A percentile compares a stretch with the other conserved stretches of the same genome.
phyloP scores from a whole-genome alignment of 768 basidiomycete species.

The Rossbeevera mucosa region DNA sequence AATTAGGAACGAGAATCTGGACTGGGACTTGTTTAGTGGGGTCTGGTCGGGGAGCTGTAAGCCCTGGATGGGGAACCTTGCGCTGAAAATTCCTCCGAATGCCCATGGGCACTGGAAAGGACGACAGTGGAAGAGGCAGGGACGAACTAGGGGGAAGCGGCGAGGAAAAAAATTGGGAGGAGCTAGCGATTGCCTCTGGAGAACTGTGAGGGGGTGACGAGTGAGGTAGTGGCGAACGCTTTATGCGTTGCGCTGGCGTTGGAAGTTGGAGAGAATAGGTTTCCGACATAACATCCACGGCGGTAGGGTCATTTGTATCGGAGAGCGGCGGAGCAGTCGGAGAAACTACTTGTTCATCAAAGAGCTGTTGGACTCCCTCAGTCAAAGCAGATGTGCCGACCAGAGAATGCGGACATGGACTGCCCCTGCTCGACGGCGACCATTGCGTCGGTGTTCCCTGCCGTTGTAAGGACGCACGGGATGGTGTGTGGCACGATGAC shows the following conservation, averaged over 20 bases:
- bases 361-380: background rate
- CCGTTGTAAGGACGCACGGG: constrained; percentile 2
- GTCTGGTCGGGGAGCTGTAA: constrained; percentile 31
- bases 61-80: constrained; percentile 43
- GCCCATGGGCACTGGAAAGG: constrained; percentile 1
- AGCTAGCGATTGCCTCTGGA: background rate
- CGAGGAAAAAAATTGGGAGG: constrained; percentile 10
- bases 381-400: background rate
- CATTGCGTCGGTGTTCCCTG: constrained; percentile 32
- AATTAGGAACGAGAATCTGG: constrained; percentile 51
- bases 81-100: constrained; percentile 33
- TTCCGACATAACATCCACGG: constrained; percentile 3
- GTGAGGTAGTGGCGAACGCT: constrained; percentile 1
- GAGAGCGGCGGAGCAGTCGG: background rate
- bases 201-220: constrained; percentile 9
- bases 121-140: constrained; percentile 4
- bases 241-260: constrained; percentile 27
- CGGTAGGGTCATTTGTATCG: constrained; percentile 14
- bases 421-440: constrained; percentile 25
- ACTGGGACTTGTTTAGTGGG: constrained; percentile 31
- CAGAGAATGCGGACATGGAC: constrained; percentile 12
- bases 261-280: constrained; percentile 22
- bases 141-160: constrained; percentile 14
- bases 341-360: constrained; percentile 1
- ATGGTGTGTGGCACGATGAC: constrained; percentile 7